These are phyloP conservation scores for Beauveria caledonica DNA, from an alignment of 2,329 filamentous ascomycete species.

Conservation along the genomic window DNA sequence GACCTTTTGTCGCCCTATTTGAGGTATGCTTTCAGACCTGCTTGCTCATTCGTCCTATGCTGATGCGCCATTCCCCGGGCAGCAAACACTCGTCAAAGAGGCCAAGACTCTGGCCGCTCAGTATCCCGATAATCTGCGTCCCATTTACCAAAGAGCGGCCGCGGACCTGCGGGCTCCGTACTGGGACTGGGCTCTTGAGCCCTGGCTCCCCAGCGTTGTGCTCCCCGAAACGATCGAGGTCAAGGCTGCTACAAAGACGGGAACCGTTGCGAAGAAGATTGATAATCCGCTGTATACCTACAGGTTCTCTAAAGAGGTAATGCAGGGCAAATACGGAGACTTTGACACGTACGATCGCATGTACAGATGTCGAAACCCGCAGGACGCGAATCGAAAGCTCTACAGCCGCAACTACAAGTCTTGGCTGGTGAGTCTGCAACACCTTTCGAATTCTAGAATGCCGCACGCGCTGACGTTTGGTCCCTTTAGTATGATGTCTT, in stretches of 20 bases:
- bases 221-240: conserved; percentile 28
- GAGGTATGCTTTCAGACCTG: conserved; percentile 33
- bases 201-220: conserved; percentile 33
- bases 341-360: conserved; percentile 16
- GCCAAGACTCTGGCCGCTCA: conserved; percentile 36
- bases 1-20: conserved; percentile 44
- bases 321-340: conserved; percentile 30
- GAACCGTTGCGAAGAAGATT: conserved; percentile 25
- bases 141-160: conserved; percentile 36
- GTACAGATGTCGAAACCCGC: conserved; percentile 29
- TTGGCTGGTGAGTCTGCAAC: conserved; percentile 23
- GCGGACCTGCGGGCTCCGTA: conserved; percentile 39
- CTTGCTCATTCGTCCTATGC: too few species aligned
- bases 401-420: conserved; percentile 27
- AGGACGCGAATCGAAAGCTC: conserved; percentile 29
- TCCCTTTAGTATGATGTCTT: conserved; percentile 32
- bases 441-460: not conserved
- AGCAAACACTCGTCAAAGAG: conserved; percentile 44
- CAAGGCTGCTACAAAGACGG: conserved; percentile 30
- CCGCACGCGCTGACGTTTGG: not conserved
- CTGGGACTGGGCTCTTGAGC: conserved; percentile 45
- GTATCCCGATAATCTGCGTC: conserved; percentile 29
- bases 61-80: not conserved
- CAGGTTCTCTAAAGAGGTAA: conserved; percentile 34
- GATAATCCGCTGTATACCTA: conserved; percentile 47